A percentile compares a stretch with the other conserved stretches of the same genome.
Evolutionary conservation across 1,284 basidiomycete genomes (phyloP).

Genomic region (Hypsizygus ulmarius): DNA sequence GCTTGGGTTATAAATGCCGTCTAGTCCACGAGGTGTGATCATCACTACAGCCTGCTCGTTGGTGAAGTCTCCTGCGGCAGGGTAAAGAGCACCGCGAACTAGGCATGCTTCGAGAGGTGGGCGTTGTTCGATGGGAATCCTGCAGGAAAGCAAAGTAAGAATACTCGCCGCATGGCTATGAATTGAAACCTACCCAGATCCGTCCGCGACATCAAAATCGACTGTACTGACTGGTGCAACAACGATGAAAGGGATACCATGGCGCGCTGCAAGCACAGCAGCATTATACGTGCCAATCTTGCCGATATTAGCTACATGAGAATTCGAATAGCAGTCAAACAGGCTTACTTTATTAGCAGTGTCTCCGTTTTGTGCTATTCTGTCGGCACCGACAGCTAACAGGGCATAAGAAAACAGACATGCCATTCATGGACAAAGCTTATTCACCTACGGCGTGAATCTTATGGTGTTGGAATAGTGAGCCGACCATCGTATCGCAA

Average conservation of each 20-base stretch:
- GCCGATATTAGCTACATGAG: conserved; percentile 5
- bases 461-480: conserved; percentile 81
- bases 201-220: conserved; percentile 76
- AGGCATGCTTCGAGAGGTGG: conserved; percentile 84
- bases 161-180: neutral
- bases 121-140: conserved; percentile 90
- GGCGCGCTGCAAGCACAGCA: conserved; percentile 81
- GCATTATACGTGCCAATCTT: conserved; percentile 91
- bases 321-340: conserved; percentile 2
- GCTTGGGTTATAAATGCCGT: conserved; percentile 84
- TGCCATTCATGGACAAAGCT: neutral
- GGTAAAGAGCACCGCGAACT: conserved; percentile 74
- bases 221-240: conserved; percentile 89
- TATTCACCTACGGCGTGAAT: conserved; percentile 83
- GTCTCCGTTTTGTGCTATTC: conserved; percentile 88
- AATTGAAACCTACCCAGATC: conserved; percentile 54
- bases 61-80: conserved; percentile 38
- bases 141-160: conserved; percentile 27
- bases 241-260: conserved; percentile 86
- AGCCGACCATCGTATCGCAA: conserved; percentile 93
- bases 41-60: conserved; percentile 65
- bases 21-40: conserved; percentile 67
- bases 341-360: conserved; percentile 83
- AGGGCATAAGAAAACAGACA: conserved; percentile 3
- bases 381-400: conserved; percentile 78